Evolutionary conservation across 768 basidiomycete species (phyloP), one percentile per base, ranked within the genome.

Genomic region (Pleurotus giganteus): DNA sequence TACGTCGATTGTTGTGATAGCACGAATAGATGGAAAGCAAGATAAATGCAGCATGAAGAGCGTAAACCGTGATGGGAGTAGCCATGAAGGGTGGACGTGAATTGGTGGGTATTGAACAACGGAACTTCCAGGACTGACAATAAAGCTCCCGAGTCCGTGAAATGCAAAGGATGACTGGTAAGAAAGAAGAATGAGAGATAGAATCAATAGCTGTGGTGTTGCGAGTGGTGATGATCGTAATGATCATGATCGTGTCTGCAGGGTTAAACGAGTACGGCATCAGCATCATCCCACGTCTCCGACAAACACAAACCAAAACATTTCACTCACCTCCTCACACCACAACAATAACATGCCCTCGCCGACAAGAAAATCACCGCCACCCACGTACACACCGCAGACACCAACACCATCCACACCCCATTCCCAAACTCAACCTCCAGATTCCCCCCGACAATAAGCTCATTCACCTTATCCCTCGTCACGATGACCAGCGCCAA

Each of bases 401-500:
- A 83, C 3, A 63, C 73, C 37, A 90, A 60, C n/a, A 82, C 76
- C 81, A 91, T 80, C 88, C 88, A 91, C 6, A 86, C 78, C 7
- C 67, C 88, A 57, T 84, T 83, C n/a, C 89, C 88, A 67, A 80
- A 88, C 11, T 66, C 57, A 7, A 85, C 75, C 0, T 60, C 66
- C 24, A 89, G 73, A 6, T 66, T 70, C 0, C 75, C 63, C 12
- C 80, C 28, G 11, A 66, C 61, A 26, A 69, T 31, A 23, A 89
- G 63, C 42, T 80, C 68, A 47, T 71, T 61, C 17, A 50, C 49
- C 2, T 50, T 50, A 34, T 50, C 49, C 61, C 69, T 73, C 9
- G 81, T 82, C 4, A 80, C 69, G 17, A 84, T 56, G 13, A 86
- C 82, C 31, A 90, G 62, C 0, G 82, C 84, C 24, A 89, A 57